phyloP scores from a whole-genome alignment of 1,139 yeast species.

The Nakaseomyces bracarensis region DNA sequence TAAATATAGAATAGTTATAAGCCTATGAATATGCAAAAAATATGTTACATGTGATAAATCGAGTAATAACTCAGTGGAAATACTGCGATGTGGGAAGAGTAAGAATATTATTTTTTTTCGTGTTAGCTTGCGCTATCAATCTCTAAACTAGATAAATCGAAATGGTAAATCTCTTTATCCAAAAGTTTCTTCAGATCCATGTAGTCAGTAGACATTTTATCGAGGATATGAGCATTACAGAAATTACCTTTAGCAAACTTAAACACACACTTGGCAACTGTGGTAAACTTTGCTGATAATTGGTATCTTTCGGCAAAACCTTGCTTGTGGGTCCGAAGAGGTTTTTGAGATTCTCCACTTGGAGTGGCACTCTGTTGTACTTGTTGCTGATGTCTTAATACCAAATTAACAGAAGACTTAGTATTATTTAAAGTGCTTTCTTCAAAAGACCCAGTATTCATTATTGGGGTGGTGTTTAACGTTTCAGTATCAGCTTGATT shows the following conservation, averaged over 20 bases:
- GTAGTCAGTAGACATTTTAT: constrained; percentile 24
- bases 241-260: constrained; percentile 20
- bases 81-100: no score
- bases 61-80: no score
- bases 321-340: constrained; percentile 16
- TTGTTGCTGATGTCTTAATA: constrained; percentile 13
- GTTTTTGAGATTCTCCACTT: constrained; percentile 4
- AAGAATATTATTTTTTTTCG: no score
- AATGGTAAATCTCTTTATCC: constrained; percentile 11
- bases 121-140: constrained; percentile 1
- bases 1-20: background rate
- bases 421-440: constrained; percentile 12
- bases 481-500: background rate
- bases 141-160: constrained; percentile 8
- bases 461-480: constrained; percentile 8
- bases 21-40: constrained; percentile 1
- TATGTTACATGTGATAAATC: no score
- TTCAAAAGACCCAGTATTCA: constrained; percentile 13
- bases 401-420: constrained; percentile 20
- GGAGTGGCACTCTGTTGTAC: background rate
- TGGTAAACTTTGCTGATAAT: constrained; percentile 26
- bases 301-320: constrained; percentile 29
- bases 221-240: constrained; percentile 26
- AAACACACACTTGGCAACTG: constrained; percentile 27
- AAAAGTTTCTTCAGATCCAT: constrained; percentile 16